Evolutionary conservation across 768 basidiomycete species (phyloP).

Genomic region (Saitozyma sp.): DNA sequence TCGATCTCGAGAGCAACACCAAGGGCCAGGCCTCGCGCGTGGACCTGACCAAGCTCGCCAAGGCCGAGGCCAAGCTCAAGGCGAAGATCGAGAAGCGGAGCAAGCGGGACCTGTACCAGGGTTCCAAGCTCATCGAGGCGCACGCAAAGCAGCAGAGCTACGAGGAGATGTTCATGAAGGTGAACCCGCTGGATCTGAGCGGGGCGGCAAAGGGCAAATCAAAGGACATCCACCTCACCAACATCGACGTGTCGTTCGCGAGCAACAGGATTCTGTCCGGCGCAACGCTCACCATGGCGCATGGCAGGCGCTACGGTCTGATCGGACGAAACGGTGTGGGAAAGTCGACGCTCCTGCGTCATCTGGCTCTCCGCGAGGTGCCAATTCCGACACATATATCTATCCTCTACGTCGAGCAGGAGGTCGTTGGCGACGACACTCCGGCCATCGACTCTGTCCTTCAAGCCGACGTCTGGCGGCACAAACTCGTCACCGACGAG

Average conservation of each 20-base stretch:
- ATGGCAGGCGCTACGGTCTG: constrained; percentile 50
- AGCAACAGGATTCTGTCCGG: constrained; percentile 83
- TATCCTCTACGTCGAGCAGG: constrained; percentile 97
- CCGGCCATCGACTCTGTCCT: constrained; percentile 88
- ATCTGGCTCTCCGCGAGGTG: constrained; percentile 92
- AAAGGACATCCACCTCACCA: constrained; percentile 92
- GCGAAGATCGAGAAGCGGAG: constrained; percentile 98
- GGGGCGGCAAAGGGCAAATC: constrained; percentile 83
- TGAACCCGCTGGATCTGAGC: constrained; percentile 82
- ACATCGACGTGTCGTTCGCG: constrained; percentile 94
- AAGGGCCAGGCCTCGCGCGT: constrained; percentile 54
- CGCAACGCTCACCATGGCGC: constrained; percentile 49
- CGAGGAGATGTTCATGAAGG: constrained; percentile 99
- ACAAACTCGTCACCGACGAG: constrained; percentile 86
- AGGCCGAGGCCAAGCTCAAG: constrained; percentile 98
- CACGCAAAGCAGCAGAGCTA: constrained; percentile 96
- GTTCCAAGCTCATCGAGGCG: constrained; percentile 89
- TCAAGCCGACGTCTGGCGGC: constrained; percentile 99
- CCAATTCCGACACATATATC: constrained; percentile 92
- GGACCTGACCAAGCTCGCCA: constrained; percentile 56
- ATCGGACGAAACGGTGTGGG: constrained; percentile 67
- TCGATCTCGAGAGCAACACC: constrained; percentile 51
- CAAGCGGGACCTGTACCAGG: constrained; percentile 86
- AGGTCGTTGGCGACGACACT: constrained; percentile 94
- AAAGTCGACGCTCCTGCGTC: constrained; percentile 91